Evolutionary conservation across 2,329 filamentous ascomycete genomes (phyloP).

Genomic region (Zymoseptoria ardabiliae): DNA sequence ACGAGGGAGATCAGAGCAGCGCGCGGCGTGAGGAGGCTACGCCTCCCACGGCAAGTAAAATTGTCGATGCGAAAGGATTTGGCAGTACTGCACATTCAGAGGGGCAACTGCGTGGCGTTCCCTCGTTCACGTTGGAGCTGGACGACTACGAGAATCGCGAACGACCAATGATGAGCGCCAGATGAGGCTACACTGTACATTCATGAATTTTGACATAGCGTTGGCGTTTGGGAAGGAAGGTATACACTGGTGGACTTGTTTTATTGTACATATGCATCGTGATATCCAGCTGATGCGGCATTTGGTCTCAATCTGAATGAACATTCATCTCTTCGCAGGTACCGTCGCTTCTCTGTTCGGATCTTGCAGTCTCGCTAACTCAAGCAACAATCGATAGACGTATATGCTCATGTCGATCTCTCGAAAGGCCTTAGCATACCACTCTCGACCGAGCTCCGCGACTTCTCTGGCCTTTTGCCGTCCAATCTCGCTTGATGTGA

Average conservation of each 20-base stretch:
- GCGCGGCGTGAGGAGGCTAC: not conserved
- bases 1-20: not conserved
- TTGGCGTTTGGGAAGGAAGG: conserved; percentile 9
- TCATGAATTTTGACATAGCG: conserved; percentile 14
- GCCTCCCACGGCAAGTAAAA: not conserved
- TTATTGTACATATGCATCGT: not conserved
- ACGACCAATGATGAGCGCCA: conserved; percentile 11
- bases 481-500: conserved; percentile 29
- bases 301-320: not conserved
- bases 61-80: not conserved
- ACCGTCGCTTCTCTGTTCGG: not conserved
- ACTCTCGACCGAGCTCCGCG: conserved; percentile 11
- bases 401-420: conserved; percentile 9
- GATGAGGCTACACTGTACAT: not conserved
- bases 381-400: conserved; percentile 11
- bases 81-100: not conserved
- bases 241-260: not conserved
- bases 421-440: conserved; percentile 9
- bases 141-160: conserved; percentile 15
- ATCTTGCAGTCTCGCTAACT: conserved; percentile 8
- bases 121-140: conserved; percentile 6
- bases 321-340: not conserved
- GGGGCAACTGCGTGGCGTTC: conserved; percentile 13
- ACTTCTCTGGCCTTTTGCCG: conserved; percentile 7
- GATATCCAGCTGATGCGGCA: not conserved